Conservation (phyloP, 140 eudicot genomes). For the Cichorium intybus region DNA sequence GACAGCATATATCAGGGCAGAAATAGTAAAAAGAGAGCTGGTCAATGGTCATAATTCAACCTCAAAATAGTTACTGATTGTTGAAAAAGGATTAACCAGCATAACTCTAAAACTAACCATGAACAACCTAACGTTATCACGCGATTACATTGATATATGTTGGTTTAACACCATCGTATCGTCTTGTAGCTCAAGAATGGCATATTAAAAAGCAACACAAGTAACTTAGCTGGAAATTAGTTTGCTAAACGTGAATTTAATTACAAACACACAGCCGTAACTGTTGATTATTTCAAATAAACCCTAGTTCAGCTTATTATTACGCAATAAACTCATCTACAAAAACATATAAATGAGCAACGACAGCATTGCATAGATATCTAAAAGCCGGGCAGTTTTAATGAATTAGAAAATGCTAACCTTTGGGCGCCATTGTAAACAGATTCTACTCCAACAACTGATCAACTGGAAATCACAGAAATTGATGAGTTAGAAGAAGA, state of each 20-base stretch:
- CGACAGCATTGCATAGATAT: background rate
- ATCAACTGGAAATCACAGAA: conserved; percentile 7
- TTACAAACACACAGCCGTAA: background rate
- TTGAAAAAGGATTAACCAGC: too few relatives aligned
- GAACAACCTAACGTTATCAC: too few relatives aligned
- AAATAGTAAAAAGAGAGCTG: background rate
- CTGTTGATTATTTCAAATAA: background rate
- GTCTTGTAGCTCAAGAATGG: background rate
- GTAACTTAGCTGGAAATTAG: background rate
- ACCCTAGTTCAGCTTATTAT: background rate
- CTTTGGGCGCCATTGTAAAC: conserved; percentile 35
- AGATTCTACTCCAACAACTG: conserved; percentile 9
- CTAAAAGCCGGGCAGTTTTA: background rate
- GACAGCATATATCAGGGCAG: background rate
- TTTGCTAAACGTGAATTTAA: background rate
- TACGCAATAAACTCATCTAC: background rate
- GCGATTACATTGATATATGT: too few relatives aligned
- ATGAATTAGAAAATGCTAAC: background rate
- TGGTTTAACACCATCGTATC: background rate
- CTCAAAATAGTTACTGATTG: background rate
- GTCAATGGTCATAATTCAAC: background rate
- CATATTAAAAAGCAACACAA: background rate
- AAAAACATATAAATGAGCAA: background rate
- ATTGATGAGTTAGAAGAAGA: background rate
- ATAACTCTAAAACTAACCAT: too few relatives aligned